Percentiles rank a stretch among this genome's conserved stretches.
Conservation (phyloP, 495 filamentous ascomycete genomes). For the Trichoderma reesei region DNA sequence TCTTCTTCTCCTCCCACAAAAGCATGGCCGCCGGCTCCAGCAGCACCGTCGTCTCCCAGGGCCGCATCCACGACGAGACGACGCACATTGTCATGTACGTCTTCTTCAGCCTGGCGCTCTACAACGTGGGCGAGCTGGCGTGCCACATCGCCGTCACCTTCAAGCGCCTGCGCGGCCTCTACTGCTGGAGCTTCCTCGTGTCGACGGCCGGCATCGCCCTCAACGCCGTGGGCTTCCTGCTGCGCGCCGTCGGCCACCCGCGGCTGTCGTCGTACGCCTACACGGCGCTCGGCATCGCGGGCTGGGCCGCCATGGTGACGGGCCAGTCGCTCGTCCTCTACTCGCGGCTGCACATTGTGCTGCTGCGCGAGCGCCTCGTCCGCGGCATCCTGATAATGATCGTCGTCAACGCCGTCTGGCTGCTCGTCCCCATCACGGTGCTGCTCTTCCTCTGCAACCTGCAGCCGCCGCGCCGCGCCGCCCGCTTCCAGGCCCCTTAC, state of each 20-base stretch:
- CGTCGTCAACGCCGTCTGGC: slow-evolving; percentile 40
- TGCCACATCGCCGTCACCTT: slow-evolving; percentile 38
- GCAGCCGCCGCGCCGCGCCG: not conserved
- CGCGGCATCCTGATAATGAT: slow-evolving; percentile 48
- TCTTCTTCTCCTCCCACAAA: not conserved
- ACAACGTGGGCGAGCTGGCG: slow-evolving; percentile 34
- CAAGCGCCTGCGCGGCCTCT: slow-evolving; percentile 22
- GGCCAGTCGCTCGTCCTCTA: slow-evolving; percentile 59
- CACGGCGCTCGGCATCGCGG: slow-evolving; percentile 36
- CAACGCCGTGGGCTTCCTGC: slow-evolving; percentile 46
- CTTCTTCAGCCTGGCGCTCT: slow-evolving; percentile 14
- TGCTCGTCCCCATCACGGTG: slow-evolving; percentile 45
- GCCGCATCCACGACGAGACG: not conserved
- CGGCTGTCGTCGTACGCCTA: slow-evolving; percentile 24
- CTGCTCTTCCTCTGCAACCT: slow-evolving; percentile 18
- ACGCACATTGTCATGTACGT: slow-evolving; percentile 19
- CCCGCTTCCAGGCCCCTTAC: slow-evolving; percentile 21
- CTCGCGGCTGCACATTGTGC: slow-evolving; percentile 52
- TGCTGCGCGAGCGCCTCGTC: slow-evolving; percentile 36
- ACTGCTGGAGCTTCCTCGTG: slow-evolving; percentile 35
- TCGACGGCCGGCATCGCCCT: slow-evolving; percentile 42
- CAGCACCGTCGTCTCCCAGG: not conserved
- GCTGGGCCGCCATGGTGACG: slow-evolving; percentile 56
- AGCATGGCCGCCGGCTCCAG: not conserved
- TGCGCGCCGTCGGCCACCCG: slow-evolving; percentile 42